Conservation (phyloP, 1,284 basidiomycete genomes). For the Pholiota adiposa region DNA sequence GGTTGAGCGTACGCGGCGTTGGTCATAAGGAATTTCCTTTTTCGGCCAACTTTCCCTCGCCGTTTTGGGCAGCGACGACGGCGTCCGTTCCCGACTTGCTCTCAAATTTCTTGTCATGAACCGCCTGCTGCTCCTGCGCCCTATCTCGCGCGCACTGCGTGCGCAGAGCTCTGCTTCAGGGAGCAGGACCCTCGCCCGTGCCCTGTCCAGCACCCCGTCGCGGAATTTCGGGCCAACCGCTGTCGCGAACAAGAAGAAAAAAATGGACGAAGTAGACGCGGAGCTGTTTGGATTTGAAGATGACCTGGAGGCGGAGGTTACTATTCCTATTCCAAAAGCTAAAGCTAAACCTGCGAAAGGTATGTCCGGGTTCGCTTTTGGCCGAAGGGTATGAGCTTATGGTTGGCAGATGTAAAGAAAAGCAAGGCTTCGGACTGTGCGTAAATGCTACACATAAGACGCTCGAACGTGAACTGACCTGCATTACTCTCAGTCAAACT, state of each 20-base stretch:
- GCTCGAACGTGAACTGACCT: neutral
- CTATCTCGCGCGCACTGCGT: conserved; percentile 32
- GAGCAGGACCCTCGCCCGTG: conserved; percentile 8
- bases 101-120: conserved; percentile 26
- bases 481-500: neutral
- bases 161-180: conserved; percentile 21
- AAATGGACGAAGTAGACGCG: conserved; percentile 16
- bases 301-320: neutral
- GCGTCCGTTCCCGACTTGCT: conserved; percentile 4
- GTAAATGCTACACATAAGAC: neutral
- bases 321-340: neutral
- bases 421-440: neutral
- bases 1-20: neutral
- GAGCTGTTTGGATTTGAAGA: conserved; percentile 17
- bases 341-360: neutral
- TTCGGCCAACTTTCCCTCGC: conserved; percentile 17
- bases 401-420: neutral
- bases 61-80: conserved; percentile 4
- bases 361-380: neutral
- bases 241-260: conserved; percentile 17
- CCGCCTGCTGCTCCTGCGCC: conserved; percentile 27
- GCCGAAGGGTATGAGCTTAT: neutral
- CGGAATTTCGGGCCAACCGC: conserved; percentile 19
- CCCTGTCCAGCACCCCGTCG: conserved; percentile 17
- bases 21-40: conserved; percentile 14